phyloP scores from a whole-genome alignment of 768 basidiomycete genomes.

The Amanita phalloides region DNA sequence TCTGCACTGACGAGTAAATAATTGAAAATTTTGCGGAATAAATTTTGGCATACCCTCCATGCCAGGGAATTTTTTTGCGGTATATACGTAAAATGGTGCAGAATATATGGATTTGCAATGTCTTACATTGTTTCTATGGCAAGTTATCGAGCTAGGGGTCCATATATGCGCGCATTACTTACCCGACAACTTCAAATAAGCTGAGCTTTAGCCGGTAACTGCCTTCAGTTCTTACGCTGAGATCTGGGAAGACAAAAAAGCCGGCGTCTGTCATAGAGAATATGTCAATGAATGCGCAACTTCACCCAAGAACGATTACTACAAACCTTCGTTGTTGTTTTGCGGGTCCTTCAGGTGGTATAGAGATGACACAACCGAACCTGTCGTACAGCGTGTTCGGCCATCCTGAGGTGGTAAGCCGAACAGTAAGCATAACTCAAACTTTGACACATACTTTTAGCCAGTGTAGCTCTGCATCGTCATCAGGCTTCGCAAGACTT shows the following conservation, averaged over 20 bases:
- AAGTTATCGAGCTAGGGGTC: not conserved
- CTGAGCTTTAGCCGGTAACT: constrained; percentile 65
- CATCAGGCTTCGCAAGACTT: constrained; percentile 78
- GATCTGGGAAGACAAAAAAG: constrained; percentile 94
- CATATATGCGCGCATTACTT: constrained; percentile 20
- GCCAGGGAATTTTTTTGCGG: constrained; percentile 93
- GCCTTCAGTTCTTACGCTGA: constrained; percentile 87
- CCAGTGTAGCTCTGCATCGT: constrained; percentile 85
- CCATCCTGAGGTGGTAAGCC: constrained; percentile 46
- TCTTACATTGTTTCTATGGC: constrained; percentile 63
- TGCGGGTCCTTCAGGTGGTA: constrained; percentile 81
- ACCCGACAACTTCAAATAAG: constrained; percentile 91
- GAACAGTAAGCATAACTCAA: constrained; percentile 1
- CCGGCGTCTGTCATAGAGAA: constrained; percentile 56
- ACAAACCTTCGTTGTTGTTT: constrained; percentile 33
- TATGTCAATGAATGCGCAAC: not conserved
- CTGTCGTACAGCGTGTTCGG: constrained; percentile 84
- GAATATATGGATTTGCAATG: constrained; percentile 90
- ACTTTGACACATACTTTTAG: constrained; percentile 34
- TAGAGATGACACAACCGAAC: constrained; percentile 79
- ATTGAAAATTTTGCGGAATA: not conserved
- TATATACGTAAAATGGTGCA: constrained; percentile 87
- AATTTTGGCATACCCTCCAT: constrained; percentile 65
- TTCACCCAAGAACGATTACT: not conserved
- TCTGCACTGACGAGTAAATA: constrained; percentile 32